Evolutionary conservation across 2,329 filamentous ascomycete genomes (phyloP), one percentile per base, ranked within the genome.

Genomic region (Colletotrichum orbiculare): DNA sequence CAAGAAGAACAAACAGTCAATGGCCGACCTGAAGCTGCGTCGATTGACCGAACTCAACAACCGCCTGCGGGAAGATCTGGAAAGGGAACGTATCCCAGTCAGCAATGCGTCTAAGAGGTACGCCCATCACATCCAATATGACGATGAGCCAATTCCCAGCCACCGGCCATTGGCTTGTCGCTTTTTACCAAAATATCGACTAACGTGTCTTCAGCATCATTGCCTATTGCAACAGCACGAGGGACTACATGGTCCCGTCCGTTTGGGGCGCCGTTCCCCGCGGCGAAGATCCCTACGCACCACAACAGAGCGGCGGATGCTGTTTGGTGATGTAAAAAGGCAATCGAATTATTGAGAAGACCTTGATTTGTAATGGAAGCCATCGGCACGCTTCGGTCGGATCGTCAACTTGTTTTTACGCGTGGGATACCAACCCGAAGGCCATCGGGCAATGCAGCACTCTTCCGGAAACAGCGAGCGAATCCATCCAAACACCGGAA

Each of bases 201-300:
- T 35, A 56, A 65, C 35, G 42, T n/a, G 2, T 39, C 34, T 6
- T 6, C 75, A 99, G 96, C 79, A 92, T 98, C 78, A 98, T 98
- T 78, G 92, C 93, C 72, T 98, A 98, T 83, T 98, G 95, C 82
- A 97, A 97, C 81, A 94, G 93, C 80, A 97, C 96, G 73, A 92
- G 95, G 80, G 96, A 99, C 79, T 98, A 97, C 84, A 98, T 99
- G 96, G 94, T 98, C 58, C 94, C 94, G 55, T 97, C 94, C 58
- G 92, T 96, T 79, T 99, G 96, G 96, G 95, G 95, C 71, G 88
- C 90, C 67, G 93, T 98, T 70, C 93, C 96, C 76, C 95, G 94
- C 85, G 91, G 92, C 78, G 96, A 98, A 77, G 96, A 99, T 78
- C 96, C 96, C n/a, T 99, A 99, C 78, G 94, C 95, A 74, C 95